Conservation (phyloP, 2,329 filamentous ascomycete genomes). For the Teratosphaeria destructans region DNA sequence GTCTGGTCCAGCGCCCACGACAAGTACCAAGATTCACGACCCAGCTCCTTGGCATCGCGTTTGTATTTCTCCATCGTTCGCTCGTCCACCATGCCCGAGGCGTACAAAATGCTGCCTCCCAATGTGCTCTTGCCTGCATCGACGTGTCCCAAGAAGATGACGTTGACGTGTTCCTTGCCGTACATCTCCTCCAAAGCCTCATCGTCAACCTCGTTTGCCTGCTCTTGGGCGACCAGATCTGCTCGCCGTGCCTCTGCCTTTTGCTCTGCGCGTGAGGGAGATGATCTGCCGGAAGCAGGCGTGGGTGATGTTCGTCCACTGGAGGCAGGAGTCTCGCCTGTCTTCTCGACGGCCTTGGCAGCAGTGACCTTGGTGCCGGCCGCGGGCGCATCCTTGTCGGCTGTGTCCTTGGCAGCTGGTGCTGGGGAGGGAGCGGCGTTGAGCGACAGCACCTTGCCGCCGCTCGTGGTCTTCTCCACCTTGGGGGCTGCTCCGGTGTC, state of each 20-base stretch:
- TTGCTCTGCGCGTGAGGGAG: slow-evolving; percentile 47
- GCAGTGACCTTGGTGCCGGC: slow-evolving; percentile 77
- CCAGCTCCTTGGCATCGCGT: slow-evolving; percentile 88
- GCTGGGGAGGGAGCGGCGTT: slow-evolving; percentile 28
- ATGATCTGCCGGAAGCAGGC: slow-evolving; percentile 74
- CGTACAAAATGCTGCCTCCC: slow-evolving; percentile 84
- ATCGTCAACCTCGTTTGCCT: slow-evolving; percentile 68
- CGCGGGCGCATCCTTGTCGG: slow-evolving; percentile 41
- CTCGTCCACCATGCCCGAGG: slow-evolving; percentile 98
- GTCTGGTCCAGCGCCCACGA: slow-evolving; percentile 97
- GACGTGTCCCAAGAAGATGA: slow-evolving; percentile 97
- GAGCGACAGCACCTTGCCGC: slow-evolving; percentile 66
- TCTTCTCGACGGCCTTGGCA: slow-evolving; percentile 84
- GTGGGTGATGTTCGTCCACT: slow-evolving; percentile 67
- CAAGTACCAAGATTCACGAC: slow-evolving; percentile 96
- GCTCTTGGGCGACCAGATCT: slow-evolving; percentile 77
- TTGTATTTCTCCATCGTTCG: slow-evolving; percentile 98
- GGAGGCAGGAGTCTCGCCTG: slow-evolving; percentile 52
- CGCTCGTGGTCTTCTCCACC: slow-evolving; percentile 39
- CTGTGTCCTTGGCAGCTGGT: slow-evolving; percentile 37
- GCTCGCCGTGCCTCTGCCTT: slow-evolving; percentile 53
- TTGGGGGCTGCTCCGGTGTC: slow-evolving; percentile 42
- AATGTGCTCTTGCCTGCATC: slow-evolving; percentile 97
- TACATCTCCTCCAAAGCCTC: slow-evolving; percentile 88
- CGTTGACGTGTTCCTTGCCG: slow-evolving; percentile 86